Evolutionary conservation across 139 green algal species (phyloP), one percentile per base, ranked within the genome.

Genomic region (Diplosphaera chodatii): DNA sequence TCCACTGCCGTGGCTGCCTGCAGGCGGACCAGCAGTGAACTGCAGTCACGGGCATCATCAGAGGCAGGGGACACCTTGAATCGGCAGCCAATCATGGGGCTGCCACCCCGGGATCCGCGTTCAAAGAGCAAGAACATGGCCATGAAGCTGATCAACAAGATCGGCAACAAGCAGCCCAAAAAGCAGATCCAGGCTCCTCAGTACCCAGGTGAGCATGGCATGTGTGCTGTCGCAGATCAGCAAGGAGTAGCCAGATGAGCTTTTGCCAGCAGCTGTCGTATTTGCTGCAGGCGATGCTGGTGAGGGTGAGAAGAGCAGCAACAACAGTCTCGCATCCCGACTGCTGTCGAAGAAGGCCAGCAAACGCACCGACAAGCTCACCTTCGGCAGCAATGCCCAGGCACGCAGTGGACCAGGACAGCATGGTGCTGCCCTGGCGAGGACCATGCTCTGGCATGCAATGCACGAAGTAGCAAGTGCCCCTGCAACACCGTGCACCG

Each of bases 101-200:
- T 64, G 27, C 31, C 55, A 28, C 32, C 55, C 32, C 48, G 48
- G 48, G 48, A 59, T 25, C 48, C 48, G 16, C 48, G 48, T 3
- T 59, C 63, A 62, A 78, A 75, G 48, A 67, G 64, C 56, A 85
- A 81, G 55, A 55, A 48, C 34, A 71, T 83, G 59, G 83, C 83
- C n/a, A 55, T 74, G 40, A 75, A 78, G 25, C 82, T 87, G 70
- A 41, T 87, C 27, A 77, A 63, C 40, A 75, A 78, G 21, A 69
- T 88, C 21, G 71, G 80, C 40, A 75, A 30, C 55, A 86, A 80
- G 66, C 80, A 88, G 0, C 55, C 40, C 21, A 66, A 74, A 20
- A 32, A 79, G 70, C n/a, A 55, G 28, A 79, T 72, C 40, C 64
- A 73, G 40, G 31, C 33, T 40, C 40, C 55, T 4, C 13, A 70